Conservation (phyloP, 1,139 yeast genomes). For the Schwanniomyces etchellsii region DNA sequence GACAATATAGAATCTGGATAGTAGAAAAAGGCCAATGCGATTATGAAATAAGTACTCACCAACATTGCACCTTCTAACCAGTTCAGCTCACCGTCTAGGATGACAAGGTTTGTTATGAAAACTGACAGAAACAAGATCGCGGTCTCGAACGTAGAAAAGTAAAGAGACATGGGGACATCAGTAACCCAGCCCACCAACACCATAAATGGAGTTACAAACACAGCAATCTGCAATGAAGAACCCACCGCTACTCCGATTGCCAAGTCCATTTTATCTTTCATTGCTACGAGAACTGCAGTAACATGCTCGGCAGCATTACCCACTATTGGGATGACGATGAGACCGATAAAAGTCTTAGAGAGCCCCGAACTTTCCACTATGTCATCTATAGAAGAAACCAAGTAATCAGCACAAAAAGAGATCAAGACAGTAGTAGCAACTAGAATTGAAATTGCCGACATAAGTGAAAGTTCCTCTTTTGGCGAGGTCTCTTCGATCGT, state of each 20-base stretch:
- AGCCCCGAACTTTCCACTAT: conserved; percentile 80
- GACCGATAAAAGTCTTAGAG: conserved; percentile 91
- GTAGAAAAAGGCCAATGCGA: conserved; percentile 84
- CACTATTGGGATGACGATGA: conserved; percentile 89
- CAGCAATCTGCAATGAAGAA: conserved; percentile 91
- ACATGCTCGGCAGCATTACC: conserved; percentile 99
- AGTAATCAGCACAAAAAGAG: conserved; percentile 86
- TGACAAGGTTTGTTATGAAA: conserved; percentile 78
- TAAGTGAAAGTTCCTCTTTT: conserved; percentile 35
- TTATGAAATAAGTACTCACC: conserved; percentile 75
- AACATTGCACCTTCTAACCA: conserved; percentile 97
- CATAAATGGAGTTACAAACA: conserved; percentile 92
- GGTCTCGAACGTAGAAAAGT: conserved; percentile 90
- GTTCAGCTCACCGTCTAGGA: conserved; percentile 90
- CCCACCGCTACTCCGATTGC: conserved; percentile 98
- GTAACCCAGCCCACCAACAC: conserved; percentile 89
- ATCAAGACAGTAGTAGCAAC: conserved; percentile 71
- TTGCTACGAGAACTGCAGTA: conserved; percentile 90
- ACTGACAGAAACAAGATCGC: conserved; percentile 85
- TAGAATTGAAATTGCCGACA: conserved; percentile 43
- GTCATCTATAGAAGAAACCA: conserved; percentile 88
- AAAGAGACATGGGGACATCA: conserved; percentile 88
- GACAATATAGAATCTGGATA: conserved; percentile 49
- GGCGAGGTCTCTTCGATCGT: conserved; percentile 3
- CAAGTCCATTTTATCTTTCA: conserved; percentile 94